phyloP scores from a whole-genome alignment of 1,284 basidiomycete species.

The Spongiforma sp. region DNA sequence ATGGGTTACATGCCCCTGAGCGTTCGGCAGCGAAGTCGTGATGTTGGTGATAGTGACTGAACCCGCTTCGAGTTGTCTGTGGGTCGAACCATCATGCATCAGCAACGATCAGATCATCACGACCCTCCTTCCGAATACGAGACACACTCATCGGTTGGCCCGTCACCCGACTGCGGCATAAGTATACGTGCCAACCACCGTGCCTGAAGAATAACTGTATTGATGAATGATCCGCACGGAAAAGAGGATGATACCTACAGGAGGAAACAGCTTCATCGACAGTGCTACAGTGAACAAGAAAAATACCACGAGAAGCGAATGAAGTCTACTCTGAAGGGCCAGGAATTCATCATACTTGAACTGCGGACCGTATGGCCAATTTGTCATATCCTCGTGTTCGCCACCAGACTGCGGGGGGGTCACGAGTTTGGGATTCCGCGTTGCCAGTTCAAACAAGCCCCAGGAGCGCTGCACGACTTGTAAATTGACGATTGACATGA shows the following conservation, averaged over 20 bases:
- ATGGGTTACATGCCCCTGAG: slow-evolving; percentile 50
- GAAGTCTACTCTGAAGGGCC: slow-evolving; percentile 46
- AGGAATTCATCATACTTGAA: slow-evolving; percentile 82
- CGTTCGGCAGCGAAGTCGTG: slow-evolving; percentile 48
- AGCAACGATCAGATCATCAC: slow-evolving; percentile 9
- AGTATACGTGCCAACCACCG: slow-evolving; percentile 51
- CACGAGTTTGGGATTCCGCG: slow-evolving; percentile 30
- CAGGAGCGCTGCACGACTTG: slow-evolving; percentile 81
- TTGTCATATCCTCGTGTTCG: slow-evolving; percentile 21
- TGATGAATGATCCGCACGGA: not conserved
- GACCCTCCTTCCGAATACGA: not conserved
- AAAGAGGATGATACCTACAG: slow-evolving; percentile 19
- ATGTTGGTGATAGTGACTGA: slow-evolving; percentile 63
- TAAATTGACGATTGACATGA: slow-evolving; percentile 69
- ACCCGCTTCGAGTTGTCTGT: slow-evolving; percentile 62
- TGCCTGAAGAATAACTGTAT: slow-evolving; percentile 42
- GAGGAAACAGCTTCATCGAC: slow-evolving; percentile 26
- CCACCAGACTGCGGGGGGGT: slow-evolving; percentile 2
- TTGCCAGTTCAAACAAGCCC: slow-evolving; percentile 61
- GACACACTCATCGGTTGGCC: slow-evolving; percentile 64
- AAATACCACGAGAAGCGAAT: slow-evolving; percentile 43
- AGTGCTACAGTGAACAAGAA: slow-evolving; percentile 21
- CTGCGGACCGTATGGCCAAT: slow-evolving; percentile 58
- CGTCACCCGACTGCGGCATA: slow-evolving; percentile 61
- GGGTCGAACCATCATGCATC: slow-evolving; percentile 10